Base-by-base conservation (phyloP, 768 basidiomycete genomes). In the Melanogaster broomeanus region DNA sequence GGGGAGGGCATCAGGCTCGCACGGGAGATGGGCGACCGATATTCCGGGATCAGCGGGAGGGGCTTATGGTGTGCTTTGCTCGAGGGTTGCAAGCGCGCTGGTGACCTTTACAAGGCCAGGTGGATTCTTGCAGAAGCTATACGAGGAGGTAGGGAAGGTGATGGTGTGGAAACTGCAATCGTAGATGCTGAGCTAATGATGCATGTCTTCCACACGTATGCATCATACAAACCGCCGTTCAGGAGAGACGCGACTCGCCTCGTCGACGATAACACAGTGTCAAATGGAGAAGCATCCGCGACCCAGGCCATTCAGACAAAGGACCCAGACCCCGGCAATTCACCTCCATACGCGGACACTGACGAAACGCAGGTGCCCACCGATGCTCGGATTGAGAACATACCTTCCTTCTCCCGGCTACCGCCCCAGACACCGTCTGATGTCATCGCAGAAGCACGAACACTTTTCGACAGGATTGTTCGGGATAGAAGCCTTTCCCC, bases 101-200 rank as follows among this genome's bases (percentile, higher is more conserved):
- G 95, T 0, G 96, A 98, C 66, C 69, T 99, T 19, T 75, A 78
- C 3, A 77, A 92, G 42, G 85, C 86, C 22, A 76, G 95, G 58
- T 98, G 94, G 95, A 87, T 98, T 52, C 74, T 98, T 48, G 90
- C 88, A 1, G 93, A 97, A 73, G 82, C 93, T 71, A 72, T 58
- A 47, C 63, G 52, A 42, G 63, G 40, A 19, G 31, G 34, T 37
- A 45, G 66, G 46, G 49, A 54, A 9, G 62, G 60, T 18, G 55
- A 52, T 24, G 64, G 43, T 30, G 48, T 11, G 42, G 65, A 49
- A 27, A 67, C 65, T 16, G 72, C 82, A 22, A 35, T 61, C 33
- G 63, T 82, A 19, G 78, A 89, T 55, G 85, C 88, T 49, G 80
- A 85, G 56, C 73, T 88, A 38, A 85, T 97, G 85, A 78, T 79